Evolutionary conservation across 495 filamentous ascomycete genomes (phyloP).

Genomic region (Aspergillus conjunctus): DNA sequence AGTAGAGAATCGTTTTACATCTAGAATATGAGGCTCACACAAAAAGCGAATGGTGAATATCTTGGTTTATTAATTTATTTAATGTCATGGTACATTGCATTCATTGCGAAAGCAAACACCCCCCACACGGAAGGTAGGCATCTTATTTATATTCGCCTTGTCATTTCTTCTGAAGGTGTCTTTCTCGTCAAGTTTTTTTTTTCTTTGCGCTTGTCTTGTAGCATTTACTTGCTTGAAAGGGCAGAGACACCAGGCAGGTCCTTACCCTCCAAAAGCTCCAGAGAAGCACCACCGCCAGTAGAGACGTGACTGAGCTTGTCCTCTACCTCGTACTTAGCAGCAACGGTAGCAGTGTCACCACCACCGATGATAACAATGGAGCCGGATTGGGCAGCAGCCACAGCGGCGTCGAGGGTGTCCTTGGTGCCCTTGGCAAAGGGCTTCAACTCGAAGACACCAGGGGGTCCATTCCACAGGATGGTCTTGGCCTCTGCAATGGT

Average conservation of each 20-base stretch:
- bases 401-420: conserved; percentile 82
- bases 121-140: conserved; percentile 7
- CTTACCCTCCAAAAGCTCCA: conserved; percentile 97
- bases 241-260: conserved; percentile 91
- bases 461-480: conserved; percentile 98
- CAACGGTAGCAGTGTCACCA: conserved; percentile 96
- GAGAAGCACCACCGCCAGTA: conserved; percentile 91
- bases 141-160: not conserved
- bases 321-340: conserved; percentile 94
- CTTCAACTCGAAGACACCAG: conserved; percentile 97
- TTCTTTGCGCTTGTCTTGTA: too few relatives aligned
- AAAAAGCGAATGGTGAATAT: conserved; percentile 16
- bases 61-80: conserved; percentile 56
- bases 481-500: conserved; percentile 88
- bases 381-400: conserved; percentile 73
- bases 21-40: conserved; percentile 26
- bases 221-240: conserved; percentile 83
- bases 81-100: conserved; percentile 34
- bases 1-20: conserved; percentile 11
- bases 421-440: conserved; percentile 90
- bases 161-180: conserved; percentile 1
- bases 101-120: conserved; percentile 18
- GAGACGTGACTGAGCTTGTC: conserved; percentile 97
- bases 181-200: too few relatives aligned
- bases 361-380: conserved; percentile 98